These are phyloP conservation scores for Rhodotorula glutinis DNA, from an alignment of 1,284 basidiomycete species.

Conservation along the genomic window DNA sequence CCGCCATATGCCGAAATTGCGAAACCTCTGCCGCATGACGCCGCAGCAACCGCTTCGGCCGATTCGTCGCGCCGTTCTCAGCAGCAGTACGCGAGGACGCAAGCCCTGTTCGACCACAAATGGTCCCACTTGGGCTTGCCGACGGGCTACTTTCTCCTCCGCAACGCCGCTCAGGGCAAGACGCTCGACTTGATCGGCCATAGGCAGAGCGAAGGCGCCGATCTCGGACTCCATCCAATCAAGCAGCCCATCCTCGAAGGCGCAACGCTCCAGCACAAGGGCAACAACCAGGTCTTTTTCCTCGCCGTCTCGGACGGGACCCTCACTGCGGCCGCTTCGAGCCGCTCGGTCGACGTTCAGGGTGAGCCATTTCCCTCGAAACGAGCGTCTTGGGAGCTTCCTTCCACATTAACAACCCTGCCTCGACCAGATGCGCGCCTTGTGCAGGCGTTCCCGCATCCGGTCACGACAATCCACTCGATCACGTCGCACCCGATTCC, in stretches of 20 bases:
- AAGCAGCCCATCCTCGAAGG: slow-evolving; percentile 26
- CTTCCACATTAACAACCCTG: not conserved
- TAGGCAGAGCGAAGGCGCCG: slow-evolving; percentile 21
- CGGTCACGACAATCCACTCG: slow-evolving; percentile 28
- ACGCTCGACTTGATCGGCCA: slow-evolving; percentile 30
- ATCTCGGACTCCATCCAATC: slow-evolving; percentile 32
- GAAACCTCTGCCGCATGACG: not conserved
- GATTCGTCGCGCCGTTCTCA: no score
- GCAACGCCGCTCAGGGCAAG: slow-evolving; percentile 28
- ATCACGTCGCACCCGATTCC: slow-evolving; percentile 36
- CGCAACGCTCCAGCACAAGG: slow-evolving; percentile 8
- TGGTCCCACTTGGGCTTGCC: slow-evolving; percentile 20
- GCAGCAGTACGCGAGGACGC: not conserved
- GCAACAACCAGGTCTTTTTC: slow-evolving; percentile 28
- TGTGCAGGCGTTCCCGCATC: slow-evolving; percentile 25
- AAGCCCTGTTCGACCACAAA: slow-evolving; percentile 19
- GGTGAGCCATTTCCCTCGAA: not conserved
- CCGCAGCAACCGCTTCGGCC: no score
- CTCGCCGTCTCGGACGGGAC: slow-evolving; percentile 28
- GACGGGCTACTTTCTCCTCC: slow-evolving; percentile 31
- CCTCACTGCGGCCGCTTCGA: slow-evolving; percentile 14
- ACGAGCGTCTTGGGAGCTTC: not conserved
- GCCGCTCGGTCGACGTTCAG: slow-evolving; percentile 15
- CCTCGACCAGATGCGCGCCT: slow-evolving; percentile 7
- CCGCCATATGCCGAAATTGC: slow-evolving; percentile 9